Evolutionary conservation across 768 basidiomycete genomes (phyloP).

Genomic region (Pleurotus djamor): DNA sequence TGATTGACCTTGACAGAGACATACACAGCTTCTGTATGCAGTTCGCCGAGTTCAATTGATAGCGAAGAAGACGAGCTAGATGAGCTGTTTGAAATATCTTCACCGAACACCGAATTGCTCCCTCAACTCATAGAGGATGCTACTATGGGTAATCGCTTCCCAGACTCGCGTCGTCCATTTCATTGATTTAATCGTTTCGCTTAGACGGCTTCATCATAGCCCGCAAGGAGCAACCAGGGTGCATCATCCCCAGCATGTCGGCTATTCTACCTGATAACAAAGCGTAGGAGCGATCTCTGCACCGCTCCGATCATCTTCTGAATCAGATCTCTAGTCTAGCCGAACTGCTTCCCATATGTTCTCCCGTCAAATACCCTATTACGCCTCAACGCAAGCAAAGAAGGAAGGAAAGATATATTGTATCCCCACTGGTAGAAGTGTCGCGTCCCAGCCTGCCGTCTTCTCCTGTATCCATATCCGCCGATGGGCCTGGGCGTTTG

Average conservation of each 20-base stretch:
- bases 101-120: conserved; percentile 39
- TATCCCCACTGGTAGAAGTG: background rate
- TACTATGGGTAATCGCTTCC: conserved; percentile 44
- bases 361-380: background rate
- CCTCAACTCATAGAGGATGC: conserved; percentile 33
- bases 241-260: conserved; percentile 6
- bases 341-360: background rate
- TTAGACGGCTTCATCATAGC: conserved; percentile 37
- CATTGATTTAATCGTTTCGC: background rate
- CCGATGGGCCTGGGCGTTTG: background rate
- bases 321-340: conserved; percentile 3
- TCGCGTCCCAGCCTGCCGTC: conserved; percentile 23
- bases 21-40: conserved; percentile 37
- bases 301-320: background rate
- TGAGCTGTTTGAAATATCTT: conserved; percentile 48
- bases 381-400: background rate
- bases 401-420: background rate
- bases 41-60: conserved; percentile 34
- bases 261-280: background rate
- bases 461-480: conserved; percentile 11
- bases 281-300: background rate
- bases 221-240: conserved; percentile 12
- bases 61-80: conserved; percentile 50
- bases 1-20: conserved; percentile 23
- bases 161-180: background rate